phyloP scores from a whole-genome alignment of 805 yeast genomes.

The Myxozyma melibiosi region DNA sequence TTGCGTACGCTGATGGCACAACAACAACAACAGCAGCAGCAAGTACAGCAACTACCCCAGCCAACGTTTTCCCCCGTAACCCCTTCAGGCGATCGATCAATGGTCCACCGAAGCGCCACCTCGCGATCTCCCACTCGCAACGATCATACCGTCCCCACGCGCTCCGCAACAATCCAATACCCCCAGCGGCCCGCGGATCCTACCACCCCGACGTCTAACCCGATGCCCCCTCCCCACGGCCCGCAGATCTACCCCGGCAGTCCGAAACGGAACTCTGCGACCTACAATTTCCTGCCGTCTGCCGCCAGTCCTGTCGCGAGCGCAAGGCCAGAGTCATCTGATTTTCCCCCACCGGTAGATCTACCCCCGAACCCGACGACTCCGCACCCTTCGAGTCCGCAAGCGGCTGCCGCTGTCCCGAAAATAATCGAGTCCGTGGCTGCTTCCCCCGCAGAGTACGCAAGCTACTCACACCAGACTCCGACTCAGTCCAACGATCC shows the following conservation, averaged over 20 bases:
- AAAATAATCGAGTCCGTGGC: not conserved
- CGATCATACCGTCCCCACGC: slow-evolving; percentile 1
- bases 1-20: slow-evolving; percentile 44
- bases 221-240: slow-evolving; percentile 7
- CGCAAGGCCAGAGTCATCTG: not conserved
- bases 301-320: too few species aligned
- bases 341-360: slow-evolving; percentile 2
- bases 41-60: slow-evolving; percentile 32
- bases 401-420: not conserved
- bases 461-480: not conserved
- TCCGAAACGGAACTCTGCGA: not conserved
- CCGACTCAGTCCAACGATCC: slow-evolving; percentile 52
- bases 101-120: slow-evolving; percentile 15
- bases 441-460: not conserved
- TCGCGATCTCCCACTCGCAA: slow-evolving; percentile 6
- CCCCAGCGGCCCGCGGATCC: not conserved
- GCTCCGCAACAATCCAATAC: slow-evolving; percentile 8
- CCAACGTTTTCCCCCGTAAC: not conserved
- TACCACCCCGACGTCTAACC: not conserved
- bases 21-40: slow-evolving; percentile 14
- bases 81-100: slow-evolving; percentile 3
- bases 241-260: not conserved
- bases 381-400: not conserved
- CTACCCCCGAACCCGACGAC: slow-evolving; percentile 11
- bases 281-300: not conserved